Base-by-base conservation (phyloP, 2,329 filamentous ascomycete genomes). In the Cladosporium colombiae region DNA sequence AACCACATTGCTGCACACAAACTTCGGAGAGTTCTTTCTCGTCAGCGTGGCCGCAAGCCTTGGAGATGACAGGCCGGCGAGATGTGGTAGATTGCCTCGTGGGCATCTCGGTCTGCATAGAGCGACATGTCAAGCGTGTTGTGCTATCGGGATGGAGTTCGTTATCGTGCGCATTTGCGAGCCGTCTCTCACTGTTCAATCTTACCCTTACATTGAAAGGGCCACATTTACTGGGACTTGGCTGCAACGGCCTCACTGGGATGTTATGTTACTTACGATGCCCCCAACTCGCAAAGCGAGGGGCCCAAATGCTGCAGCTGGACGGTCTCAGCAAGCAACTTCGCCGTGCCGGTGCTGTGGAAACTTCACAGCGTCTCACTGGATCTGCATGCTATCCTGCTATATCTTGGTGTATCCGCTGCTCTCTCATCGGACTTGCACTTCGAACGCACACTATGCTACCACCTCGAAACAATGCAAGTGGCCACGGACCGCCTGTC, bases 321-420 rank as follows among this genome's bases (percentile, higher is more conserved):
- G 25, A 56, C 61, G 33, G 31, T 63, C 61, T 62, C 49, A 53
- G 60, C 49, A 55, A 40, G 60, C 49, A 52, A 21, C 49, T 27
- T 50, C 60, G 49, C 50, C 61, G 50, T 33, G 31, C 35, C 61
- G 35, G 50, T 46, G 49, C 60, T 46, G 25, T 63, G 37, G 61
- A 40, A 55, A 56, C 33, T 33, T 56, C 50, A 63, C 61, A 63
- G 50, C 61, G 35, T 63, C 61, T 63, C 61, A 63, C 61, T 63
- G 61, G 31, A 62, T 56, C 61, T 63, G 60, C 50, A 55, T 55
- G 61, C 61, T 63, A 63, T 63, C 61, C 50, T 63, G 35, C 61
- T 56, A 62, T 62, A 50, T 63, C 50, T 23, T 29, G 46, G 13
- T 33, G 49, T 55, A 55, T 63, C 11, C 35, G 35, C 33, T 16